Evolutionary conservation across 2,329 filamentous ascomycete species (phyloP).

Genomic region (Scedosporium dehoogii): DNA sequence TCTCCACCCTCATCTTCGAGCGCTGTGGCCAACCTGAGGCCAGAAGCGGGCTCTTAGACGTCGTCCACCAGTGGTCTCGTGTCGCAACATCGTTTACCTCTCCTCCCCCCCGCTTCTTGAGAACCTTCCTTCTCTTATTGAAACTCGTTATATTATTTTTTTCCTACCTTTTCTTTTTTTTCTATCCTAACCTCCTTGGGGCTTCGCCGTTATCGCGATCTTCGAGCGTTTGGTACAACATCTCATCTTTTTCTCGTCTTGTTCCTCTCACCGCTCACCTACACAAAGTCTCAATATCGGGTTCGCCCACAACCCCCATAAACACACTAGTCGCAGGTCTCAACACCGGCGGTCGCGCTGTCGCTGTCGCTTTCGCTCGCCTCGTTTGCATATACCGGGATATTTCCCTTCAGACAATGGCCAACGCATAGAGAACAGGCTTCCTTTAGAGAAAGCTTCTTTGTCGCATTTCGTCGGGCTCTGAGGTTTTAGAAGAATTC

Average conservation of each 20-base stretch:
- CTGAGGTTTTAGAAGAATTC: neutral
- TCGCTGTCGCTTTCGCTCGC: neutral
- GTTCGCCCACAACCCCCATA: neutral
- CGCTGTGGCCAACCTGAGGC: slow-evolving; percentile 5
- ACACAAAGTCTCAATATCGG: neutral
- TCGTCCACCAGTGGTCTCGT: slow-evolving; percentile 7
- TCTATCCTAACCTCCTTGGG: neutral
- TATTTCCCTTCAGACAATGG: neutral
- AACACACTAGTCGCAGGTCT: neutral
- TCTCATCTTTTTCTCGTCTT: neutral
- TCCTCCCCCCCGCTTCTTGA: slow-evolving; percentile 6
- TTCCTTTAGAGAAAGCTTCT: neutral
- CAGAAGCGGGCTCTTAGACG: slow-evolving; percentile 4
- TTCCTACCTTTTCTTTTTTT: neutral
- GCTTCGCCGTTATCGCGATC: neutral
- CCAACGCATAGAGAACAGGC: slow-evolving; percentile 1
- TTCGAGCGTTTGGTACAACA: neutral
- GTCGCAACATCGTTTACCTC: slow-evolving; percentile 4
- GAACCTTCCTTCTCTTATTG: slow-evolving; percentile 1
- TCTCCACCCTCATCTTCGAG: neutral
- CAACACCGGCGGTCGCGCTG: neutral
- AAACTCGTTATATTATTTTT: neutral
- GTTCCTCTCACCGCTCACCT: neutral
- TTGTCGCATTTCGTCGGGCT: neutral
- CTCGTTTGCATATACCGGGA: neutral